Evolutionary conservation across 148 eudicot genomes (phyloP).

Genomic region (Rhododendron simsii): DNA sequence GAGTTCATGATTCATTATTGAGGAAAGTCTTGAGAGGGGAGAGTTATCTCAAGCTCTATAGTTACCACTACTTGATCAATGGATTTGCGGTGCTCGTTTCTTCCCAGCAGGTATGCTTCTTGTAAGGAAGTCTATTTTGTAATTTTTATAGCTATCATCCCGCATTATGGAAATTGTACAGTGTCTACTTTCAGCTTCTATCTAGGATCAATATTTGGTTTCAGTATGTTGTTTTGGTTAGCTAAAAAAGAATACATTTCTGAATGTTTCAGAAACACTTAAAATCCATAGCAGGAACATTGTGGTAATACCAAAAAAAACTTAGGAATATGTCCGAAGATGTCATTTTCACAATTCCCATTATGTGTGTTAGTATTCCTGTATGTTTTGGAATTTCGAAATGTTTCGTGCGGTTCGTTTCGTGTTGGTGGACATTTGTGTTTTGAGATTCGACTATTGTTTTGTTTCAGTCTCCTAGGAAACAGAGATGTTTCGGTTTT

Average conservation of each 20-base stretch:
- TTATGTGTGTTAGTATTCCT: background rate
- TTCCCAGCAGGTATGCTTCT: conserved; percentile 68
- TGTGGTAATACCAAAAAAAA: background rate
- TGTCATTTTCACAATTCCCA: background rate
- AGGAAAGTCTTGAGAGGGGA: conserved; percentile 72
- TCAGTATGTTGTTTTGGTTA: background rate
- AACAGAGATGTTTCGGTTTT: background rate
- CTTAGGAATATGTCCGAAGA: background rate
- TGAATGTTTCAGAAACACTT: background rate
- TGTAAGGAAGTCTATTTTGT: background rate
- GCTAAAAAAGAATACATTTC: background rate
- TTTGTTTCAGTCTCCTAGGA: background rate
- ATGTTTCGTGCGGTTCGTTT: background rate
- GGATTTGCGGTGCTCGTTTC: conserved; percentile 93
- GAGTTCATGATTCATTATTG: conserved; percentile 77
- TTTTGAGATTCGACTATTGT: background rate
- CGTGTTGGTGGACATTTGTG: background rate
- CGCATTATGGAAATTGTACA: too few relatives aligned
- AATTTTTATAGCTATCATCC: background rate
- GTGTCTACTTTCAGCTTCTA: background rate
- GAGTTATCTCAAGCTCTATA: conserved; percentile 78
- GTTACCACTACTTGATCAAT: conserved; percentile 95
- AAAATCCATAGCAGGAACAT: background rate
- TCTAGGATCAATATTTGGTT: background rate
- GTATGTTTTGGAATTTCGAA: background rate